Percentiles rank a stretch among this genome's conserved stretches.
Evolutionary conservation across 2,329 filamentous ascomycete genomes (phyloP).

Genomic region (Colletotrichum trifolii): DNA sequence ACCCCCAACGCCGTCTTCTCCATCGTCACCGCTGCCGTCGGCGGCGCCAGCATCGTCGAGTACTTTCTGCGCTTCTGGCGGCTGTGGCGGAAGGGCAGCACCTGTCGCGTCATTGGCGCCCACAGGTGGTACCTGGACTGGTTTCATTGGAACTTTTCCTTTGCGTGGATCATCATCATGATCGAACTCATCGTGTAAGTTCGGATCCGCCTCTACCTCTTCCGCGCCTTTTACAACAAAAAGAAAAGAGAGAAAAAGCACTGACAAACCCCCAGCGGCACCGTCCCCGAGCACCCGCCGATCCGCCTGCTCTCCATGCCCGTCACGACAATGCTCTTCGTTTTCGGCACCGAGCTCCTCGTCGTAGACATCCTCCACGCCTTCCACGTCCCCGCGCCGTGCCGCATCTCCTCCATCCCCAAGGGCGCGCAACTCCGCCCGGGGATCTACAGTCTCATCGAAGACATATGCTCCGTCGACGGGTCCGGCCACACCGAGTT

Average conservation of each 20-base stretch:
- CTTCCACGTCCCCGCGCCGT: slow-evolving; percentile 55
- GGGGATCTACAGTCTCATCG: slow-evolving; percentile 64
- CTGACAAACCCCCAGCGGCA: slow-evolving; percentile 33
- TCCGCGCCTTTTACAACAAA: too few species aligned
- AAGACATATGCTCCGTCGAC: slow-evolving; percentile 64
- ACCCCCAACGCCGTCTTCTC: slow-evolving; percentile 54
- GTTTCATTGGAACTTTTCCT: slow-evolving; percentile 67
- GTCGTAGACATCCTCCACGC: slow-evolving; percentile 59
- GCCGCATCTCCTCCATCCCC: slow-evolving; percentile 63
- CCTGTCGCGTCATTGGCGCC: slow-evolving; percentile 56
- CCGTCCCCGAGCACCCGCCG: slow-evolving; percentile 40
- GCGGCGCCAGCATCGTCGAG: slow-evolving; percentile 64
- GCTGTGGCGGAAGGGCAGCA: slow-evolving; percentile 62
- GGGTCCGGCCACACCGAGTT: slow-evolving; percentile 63
- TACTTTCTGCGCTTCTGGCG: slow-evolving; percentile 64
- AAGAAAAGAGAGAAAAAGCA: background rate
- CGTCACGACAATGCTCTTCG: slow-evolving; percentile 60
- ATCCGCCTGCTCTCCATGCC: slow-evolving; percentile 66
- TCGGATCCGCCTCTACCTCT: background rate
- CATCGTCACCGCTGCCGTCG: slow-evolving; percentile 64
- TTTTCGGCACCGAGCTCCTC: slow-evolving; percentile 61
- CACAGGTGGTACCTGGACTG: slow-evolving; percentile 57
- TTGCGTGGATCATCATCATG: slow-evolving; percentile 67
- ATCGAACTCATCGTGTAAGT: slow-evolving; percentile 62
- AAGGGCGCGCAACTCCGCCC: slow-evolving; percentile 61